These are phyloP conservation scores for Yarrowia osloensis DNA, from an alignment of 805 yeast genomes.

Conservation along the genomic window DNA sequence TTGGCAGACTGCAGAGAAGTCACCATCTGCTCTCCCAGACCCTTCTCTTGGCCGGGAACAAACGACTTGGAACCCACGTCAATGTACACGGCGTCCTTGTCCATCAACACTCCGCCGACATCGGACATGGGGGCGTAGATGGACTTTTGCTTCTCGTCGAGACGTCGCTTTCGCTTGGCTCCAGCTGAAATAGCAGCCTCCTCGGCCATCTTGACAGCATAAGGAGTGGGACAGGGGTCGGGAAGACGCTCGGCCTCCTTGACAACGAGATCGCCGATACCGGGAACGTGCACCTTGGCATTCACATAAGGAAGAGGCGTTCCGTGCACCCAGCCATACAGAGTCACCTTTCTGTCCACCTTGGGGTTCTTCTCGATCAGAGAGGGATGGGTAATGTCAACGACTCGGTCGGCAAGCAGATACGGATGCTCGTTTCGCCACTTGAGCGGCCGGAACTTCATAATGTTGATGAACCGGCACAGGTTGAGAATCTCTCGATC, in stretches of 20 bases:
- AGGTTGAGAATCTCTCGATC: slow-evolving; percentile 92
- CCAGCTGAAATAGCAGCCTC: slow-evolving; percentile 56
- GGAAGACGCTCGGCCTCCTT: slow-evolving; percentile 83
- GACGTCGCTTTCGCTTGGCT: slow-evolving; percentile 71
- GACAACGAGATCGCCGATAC: slow-evolving; percentile 86
- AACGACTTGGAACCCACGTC: slow-evolving; percentile 66
- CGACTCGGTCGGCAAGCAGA: slow-evolving; percentile 83
- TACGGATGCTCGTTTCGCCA: slow-evolving; percentile 99
- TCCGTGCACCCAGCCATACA: slow-evolving; percentile 95
- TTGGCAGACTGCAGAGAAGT: slow-evolving; percentile 75
- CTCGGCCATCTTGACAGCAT: slow-evolving; percentile 79
- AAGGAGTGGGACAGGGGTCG: slow-evolving; percentile 99
- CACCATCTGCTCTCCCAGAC: slow-evolving; percentile 84
- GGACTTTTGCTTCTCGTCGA: slow-evolving; percentile 90
- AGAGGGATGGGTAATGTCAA: slow-evolving; percentile 93
- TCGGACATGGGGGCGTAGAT: slow-evolving; percentile 99
- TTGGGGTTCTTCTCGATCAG: slow-evolving; percentile 74
- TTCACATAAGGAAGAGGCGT: slow-evolving; percentile 71
- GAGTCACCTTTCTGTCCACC: slow-evolving; percentile 82
- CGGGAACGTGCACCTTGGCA: slow-evolving; percentile 89
- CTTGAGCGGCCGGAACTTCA: slow-evolving; percentile 98
- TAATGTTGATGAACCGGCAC: slow-evolving; percentile 88
- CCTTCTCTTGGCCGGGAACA: slow-evolving; percentile 65
- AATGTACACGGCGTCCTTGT: slow-evolving; percentile 95
- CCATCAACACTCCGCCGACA: slow-evolving; percentile 97